A percentile compares a stretch with the other conserved stretches of the same genome.
These are phyloP conservation scores for Venturiaceae sp. DNA, from an alignment of 2,329 filamentous ascomycete genomes.

Conservation along the genomic window DNA sequence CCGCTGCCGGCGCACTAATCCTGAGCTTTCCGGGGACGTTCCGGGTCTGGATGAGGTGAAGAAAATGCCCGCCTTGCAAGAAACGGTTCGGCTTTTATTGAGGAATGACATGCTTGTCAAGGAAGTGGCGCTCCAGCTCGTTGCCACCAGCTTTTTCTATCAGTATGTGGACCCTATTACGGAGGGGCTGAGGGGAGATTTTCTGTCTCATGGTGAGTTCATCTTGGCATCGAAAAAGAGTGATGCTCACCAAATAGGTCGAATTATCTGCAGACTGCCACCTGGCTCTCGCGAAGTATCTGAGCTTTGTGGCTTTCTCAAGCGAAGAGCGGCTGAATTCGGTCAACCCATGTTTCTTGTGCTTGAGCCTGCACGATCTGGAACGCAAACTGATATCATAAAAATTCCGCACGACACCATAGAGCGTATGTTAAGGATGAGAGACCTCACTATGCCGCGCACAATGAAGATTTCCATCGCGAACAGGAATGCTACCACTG, in stretches of 20 bases:
- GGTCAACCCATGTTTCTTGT: not conserved
- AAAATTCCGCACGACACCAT: not conserved
- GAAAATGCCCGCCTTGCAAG: not conserved
- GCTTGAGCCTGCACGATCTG: not conserved
- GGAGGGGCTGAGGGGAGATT: not conserved
- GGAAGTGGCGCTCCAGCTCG: not conserved
- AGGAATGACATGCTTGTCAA: not conserved
- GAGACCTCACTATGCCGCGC: not conserved
- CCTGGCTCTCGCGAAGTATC: not conserved
- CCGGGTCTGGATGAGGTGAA: not conserved
- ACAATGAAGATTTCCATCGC: not conserved
- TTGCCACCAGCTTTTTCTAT: conserved; percentile 5
- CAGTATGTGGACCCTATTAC: not conserved
- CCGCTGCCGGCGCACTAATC: not conserved
- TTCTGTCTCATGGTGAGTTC: not conserved
- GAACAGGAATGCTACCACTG: not conserved
- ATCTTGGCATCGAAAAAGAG: not conserved
- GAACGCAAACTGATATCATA: not conserved
- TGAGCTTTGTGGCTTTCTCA: not conserved
- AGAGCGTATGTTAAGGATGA: not conserved
- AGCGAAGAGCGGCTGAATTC: not conserved
- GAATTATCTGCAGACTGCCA: not conserved
- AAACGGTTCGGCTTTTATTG: not conserved
- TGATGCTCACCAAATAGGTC: not conserved
- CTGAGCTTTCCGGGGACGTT: not conserved